These are phyloP conservation scores for Zarea fungicola DNA, from an alignment of 2,329 filamentous ascomycete genomes.

Conservation along the genomic window DNA sequence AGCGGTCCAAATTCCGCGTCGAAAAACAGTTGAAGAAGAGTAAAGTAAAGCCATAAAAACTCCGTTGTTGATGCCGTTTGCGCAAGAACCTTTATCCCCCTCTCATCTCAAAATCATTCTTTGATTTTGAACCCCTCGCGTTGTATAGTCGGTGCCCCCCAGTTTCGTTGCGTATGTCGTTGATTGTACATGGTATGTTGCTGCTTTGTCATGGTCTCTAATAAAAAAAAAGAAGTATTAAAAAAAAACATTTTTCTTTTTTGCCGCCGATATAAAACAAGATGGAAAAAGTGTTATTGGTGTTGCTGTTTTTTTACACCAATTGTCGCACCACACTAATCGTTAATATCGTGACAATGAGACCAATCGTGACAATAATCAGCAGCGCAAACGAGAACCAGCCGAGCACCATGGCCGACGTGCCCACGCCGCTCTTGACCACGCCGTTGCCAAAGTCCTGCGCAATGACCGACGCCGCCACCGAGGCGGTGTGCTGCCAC, in stretches of 20 bases:
- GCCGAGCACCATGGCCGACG: constrained; percentile 90
- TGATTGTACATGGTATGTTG: constrained; percentile 5
- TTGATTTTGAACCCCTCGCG: not conserved
- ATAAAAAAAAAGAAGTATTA: not conserved
- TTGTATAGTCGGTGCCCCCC: not conserved
- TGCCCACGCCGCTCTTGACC: constrained; percentile 83
- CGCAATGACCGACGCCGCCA: constrained; percentile 88
- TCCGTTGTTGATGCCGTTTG: constrained; percentile 8
- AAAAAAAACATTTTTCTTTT: not conserved
- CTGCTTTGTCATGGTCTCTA: not conserved
- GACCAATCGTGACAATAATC: constrained; percentile 90
- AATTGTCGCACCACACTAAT: constrained; percentile 71
- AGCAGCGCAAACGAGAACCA: constrained; percentile 95
- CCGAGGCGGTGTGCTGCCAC: constrained; percentile 94
- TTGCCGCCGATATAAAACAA: not conserved
- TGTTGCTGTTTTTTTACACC: constrained; percentile 27
- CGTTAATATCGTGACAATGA: constrained; percentile 95
- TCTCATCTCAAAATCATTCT: no score
- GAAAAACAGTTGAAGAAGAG: not conserved
- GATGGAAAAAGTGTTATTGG: not conserved
- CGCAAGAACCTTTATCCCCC: not conserved
- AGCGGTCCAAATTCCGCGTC: not conserved
- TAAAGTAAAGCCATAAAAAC: not conserved
- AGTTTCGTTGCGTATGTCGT: not conserved
- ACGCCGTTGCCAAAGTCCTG: constrained; percentile 89